Evolutionary conservation across 2,329 filamentous ascomycete species (phyloP), one percentile per base, ranked within the genome.

Genomic region (Venturia carpophila): DNA sequence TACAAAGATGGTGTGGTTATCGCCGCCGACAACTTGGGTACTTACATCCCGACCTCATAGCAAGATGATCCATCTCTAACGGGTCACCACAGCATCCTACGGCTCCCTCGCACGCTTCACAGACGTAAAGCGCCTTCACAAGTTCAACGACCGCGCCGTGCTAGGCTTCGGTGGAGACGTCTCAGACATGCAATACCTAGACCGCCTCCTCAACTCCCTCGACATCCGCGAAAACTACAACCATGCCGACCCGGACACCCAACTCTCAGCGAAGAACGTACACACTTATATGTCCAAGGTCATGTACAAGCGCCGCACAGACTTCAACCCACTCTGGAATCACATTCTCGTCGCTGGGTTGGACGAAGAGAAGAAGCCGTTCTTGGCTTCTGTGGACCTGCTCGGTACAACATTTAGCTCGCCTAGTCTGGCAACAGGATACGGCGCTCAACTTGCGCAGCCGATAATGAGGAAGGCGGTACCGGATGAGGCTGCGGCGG

Each of bases 281-380:
- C 93, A 97, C 84, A 95, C 90, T 76, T 99, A 97, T 79, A 87
- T 99, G 66, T 84, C 90, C 73, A 97, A 97, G 82, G 89, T 97
- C 70, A 87, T 99, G 78, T 99, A 99, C 84, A 88, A 89, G 79
- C 91, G 94, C 70, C 91, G 94, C 73, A 91, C 88, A 73, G 90
- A 96, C 75, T 95, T 99, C 83, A 91, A 99, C 80, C 94, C 94
- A 13, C 84, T 99, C 68, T 99, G 94, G 94, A 99, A 97, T 80
- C 88, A 92, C 75, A 80, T 99, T 67, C 85, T 99, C 56, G 90
- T 99, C 63, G 93, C 89, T 63, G 94, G 94, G 34, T 83, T 97
- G 66, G 75, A 76, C 71, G 91, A 95, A 77, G 87, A 87, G 70
- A 82, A 87, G 64, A 85, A 87, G 77, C 93, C 94, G 30, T 99